A percentile compares a stretch with the other conserved stretches of the same genome.
phyloP scores from a whole-genome alignment of 305 asterid genomes.

The Andrographis paniculata region DNA sequence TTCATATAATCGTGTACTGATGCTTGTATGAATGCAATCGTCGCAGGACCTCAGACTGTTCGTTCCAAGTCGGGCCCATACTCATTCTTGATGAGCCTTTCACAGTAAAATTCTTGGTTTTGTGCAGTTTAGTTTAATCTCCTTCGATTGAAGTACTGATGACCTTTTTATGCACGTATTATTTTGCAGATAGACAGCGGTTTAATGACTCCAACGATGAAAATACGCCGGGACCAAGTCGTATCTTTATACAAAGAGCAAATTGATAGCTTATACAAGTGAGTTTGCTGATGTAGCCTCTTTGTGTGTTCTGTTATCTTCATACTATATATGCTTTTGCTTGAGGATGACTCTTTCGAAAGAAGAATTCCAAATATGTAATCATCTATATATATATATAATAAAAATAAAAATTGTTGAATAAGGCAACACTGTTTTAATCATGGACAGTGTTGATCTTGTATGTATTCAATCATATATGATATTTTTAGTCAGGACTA shows the following conservation, averaged over 20 bases:
- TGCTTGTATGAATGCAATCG: no score
- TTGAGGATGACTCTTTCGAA: no score
- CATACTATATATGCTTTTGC: background rate
- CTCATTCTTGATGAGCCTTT: slow-evolving; percentile 73
- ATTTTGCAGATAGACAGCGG: slow-evolving; percentile 69
- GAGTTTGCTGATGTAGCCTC: background rate
- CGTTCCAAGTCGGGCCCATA: slow-evolving; percentile 84
- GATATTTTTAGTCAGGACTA: no score
- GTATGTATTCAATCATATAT: no score
- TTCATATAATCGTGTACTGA: no score
- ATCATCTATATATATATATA: background rate
- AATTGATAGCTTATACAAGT: slow-evolving; percentile 51
- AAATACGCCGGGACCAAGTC: slow-evolving; percentile 71
- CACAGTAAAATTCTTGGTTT: slow-evolving; percentile 36
- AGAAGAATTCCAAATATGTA: no score
- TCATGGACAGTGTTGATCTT: no score
- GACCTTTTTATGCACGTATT: no score
- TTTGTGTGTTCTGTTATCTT: background rate
- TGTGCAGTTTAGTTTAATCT: background rate
- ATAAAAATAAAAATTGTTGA: no score
- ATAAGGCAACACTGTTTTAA: no score
- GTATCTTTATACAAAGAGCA: slow-evolving; percentile 52
- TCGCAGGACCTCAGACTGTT: slow-evolving; percentile 75
- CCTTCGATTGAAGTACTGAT: no score
- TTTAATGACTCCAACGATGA: slow-evolving; percentile 94